These are phyloP conservation scores for Plantago lanceolata DNA, from an alignment of 305 asterid genomes.

Conservation along the genomic window DNA sequence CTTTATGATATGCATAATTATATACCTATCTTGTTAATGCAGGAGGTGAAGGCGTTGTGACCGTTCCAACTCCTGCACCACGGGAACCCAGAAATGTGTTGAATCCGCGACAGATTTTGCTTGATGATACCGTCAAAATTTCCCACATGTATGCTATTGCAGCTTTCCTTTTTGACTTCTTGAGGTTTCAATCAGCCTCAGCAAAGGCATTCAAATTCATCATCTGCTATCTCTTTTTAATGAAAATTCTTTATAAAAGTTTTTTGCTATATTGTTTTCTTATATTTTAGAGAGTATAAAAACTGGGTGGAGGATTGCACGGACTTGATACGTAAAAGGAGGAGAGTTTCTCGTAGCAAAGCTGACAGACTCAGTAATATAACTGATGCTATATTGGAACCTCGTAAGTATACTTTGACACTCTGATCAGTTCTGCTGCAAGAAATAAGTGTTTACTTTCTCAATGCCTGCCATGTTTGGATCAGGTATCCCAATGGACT, in stretches of 20 bases:
- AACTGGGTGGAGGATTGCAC: not conserved
- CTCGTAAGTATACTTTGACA: not conserved
- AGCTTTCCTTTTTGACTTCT: not conserved
- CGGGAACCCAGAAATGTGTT: not conserved
- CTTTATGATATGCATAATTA: not conserved
- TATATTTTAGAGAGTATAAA: conserved; percentile 1
- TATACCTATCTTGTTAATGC: not conserved
- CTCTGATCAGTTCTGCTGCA: not conserved
- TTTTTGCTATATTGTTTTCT: not conserved
- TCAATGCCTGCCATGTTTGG: not conserved
- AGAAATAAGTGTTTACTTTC: not conserved
- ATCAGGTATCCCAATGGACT: conserved; percentile 3
- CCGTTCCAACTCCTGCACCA: not conserved
- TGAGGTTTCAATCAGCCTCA: not conserved
- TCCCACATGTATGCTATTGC: not conserved
- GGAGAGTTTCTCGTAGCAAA: conserved; percentile 1
- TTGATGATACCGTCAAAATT: not conserved
- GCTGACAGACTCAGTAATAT: not conserved
- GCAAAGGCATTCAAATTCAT: too few species aligned
- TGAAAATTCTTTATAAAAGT: too few species aligned
- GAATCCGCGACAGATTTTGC: not conserved
- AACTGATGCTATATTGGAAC: not conserved
- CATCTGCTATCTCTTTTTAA: too few species aligned
- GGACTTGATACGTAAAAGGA: conserved; percentile 2
- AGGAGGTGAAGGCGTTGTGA: not conserved